Evolutionary conservation across 176 grass and related monocot genomes (phyloP), one percentile per base, ranked within the genome.

Genomic region (Puya raimondii): DNA sequence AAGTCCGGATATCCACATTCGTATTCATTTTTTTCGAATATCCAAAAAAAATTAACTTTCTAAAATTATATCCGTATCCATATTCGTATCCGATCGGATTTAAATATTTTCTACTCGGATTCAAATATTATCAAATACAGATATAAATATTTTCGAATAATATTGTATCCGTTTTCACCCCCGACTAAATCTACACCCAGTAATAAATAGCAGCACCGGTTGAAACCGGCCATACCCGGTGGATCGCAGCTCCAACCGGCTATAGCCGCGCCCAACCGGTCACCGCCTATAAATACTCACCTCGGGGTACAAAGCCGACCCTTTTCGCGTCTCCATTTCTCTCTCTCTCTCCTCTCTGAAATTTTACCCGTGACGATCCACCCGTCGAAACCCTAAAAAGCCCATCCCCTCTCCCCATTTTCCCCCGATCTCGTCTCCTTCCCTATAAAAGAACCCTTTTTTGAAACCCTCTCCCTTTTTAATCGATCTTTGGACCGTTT

Each of bases 381-480:
- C 56, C 56, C 16, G 42, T 70, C 1, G 54, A 68, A 64, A 78
- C 79, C 76, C 76, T 68, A 75, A 72, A 22, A 66, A 74, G 64
- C 73, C 73, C 56, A 53, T 54, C 14, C 14, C 25, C 3, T 25
- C 26, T 4, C 47, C 9, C 51, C 26, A 48, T 61, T 51, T 18
- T 42, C 15, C 47, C 70, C 57, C 57, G 49, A 78, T 58, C 48
- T 48, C 13, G 63, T 64, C 48, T 42, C 49, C 69, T 79, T 89
- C 86, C 80, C 79, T 95, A 95, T 95, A 96, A 90, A 93, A 87
- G 79, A 82, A 71, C 67, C 17, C 18, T 3, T 18, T 65, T 81
- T 90, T 84, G 81, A 86, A 96, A 82, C 51, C 42, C 12, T 49
- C 64, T 23, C 23, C 42, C 66, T 10, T 29, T 33, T 22, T 48